Base-by-base conservation (phyloP, 1,284 basidiomycete genomes). In the Hemileia vastatrix region DNA sequence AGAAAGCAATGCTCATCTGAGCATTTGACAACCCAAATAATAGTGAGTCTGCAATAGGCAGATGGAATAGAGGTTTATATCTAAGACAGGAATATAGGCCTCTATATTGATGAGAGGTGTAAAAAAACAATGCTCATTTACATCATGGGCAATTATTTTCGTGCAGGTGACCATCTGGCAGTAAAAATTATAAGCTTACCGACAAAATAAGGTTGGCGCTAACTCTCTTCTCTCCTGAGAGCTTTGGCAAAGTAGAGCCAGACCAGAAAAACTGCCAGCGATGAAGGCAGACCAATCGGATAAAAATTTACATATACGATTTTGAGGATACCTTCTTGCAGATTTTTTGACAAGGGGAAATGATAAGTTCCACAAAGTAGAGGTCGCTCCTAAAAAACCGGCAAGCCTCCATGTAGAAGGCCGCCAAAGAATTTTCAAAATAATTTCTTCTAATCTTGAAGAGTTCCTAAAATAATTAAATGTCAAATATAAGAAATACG, bases 141-240 rank as follows among this genome's bases (percentile, higher is more conserved):
- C 18, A 15, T 47, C 6, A 31, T 50, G 27, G 52, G n/a, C 15
- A 5, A 49, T 49, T 6, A 15, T 9, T 49, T 6, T 6, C 19
- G 8, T 15, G 6, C 8, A 21, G 19, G 6, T 49, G 8, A 6
- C 47, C 2, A 18, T 21, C n/a, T 3, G 13, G 13, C 23, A 4
- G 4, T 18, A 23, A 18, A 45, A 13, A 6, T 21, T 19, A n/a
- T 15, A 13, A 2, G 55, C 59, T 55, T 6, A 62, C 59, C 59
- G 53, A 62, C 59, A 62, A 3, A 62, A 45, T 31, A 62, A 52
- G 31, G 54, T 62, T n/a, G 59, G 59, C 6, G 59, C 59, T 13
- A 62, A 32, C 23, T 62, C 59, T 27, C 45, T 54, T 11, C 59
- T 52, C 49, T 54, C 52, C 6, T 36, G 27, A 49, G 54, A 55